Base-by-base conservation (phyloP, 306 rosid species). In the Pyrus betulifolia region DNA sequence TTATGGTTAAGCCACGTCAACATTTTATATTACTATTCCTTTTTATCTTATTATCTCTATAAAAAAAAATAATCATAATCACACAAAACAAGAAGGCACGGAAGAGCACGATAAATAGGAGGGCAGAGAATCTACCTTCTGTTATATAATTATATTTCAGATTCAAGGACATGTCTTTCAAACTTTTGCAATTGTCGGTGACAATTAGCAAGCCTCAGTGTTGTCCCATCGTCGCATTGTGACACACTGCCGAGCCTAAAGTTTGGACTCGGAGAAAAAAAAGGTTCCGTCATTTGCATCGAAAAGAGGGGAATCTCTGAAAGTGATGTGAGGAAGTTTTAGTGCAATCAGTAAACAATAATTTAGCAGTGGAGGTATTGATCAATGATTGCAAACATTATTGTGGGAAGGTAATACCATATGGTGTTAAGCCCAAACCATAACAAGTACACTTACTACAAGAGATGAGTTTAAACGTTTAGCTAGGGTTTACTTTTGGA, bases 201-300 rank as follows among this genome's bases (percentile, higher is more conserved):
- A 61, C 44, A 74, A 73, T 54, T 54, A 31, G 11, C 74, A 72
- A 22, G 42, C 23, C 77, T 23, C 33, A 22, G 65, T 17, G 22
- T 25, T 71, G 72, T 63, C 71, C 27, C 75, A 64, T 71, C 69
- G 21, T 71, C 49, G 19, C 72, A 28, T 23, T 61, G 38, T 12
- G 23, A 78, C 31, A 23, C 23, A 11, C 25, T 6, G 57, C 45
- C 42, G 42, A 27, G 18, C n/a, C 70, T 11, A 61, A 74, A 58
- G 15, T 74, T 74, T 44, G 17, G 55, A 75, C 23, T 51, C 8
- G 38, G 38, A 42, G 23, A 42, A 62, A 46, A n/a, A n/a, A 19
- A 33, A 21, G 27, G 82, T 79, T 74, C 69, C 38, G 58, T 79
- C 69, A 42, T 30, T 57, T 58, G 55, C 63, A 67, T 60, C 74